Conservation (phyloP, 1,284 basidiomycete species). For the Leccinum cinnamomeum region DNA sequence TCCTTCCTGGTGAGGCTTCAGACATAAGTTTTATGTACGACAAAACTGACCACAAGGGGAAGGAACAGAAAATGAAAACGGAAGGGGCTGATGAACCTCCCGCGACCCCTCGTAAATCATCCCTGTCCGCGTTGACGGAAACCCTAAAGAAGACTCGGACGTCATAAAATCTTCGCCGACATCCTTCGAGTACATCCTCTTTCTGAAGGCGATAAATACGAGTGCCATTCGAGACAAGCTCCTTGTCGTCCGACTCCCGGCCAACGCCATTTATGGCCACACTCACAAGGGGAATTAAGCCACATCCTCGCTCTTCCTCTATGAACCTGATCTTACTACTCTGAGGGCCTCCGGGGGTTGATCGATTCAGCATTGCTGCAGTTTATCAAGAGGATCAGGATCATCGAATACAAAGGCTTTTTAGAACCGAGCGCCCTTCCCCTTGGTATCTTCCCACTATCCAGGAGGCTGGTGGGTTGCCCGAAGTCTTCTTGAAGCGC, state of each 20-base stretch:
- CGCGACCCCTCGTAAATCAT: conserved; percentile 39
- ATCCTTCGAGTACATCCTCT: conserved; percentile 71
- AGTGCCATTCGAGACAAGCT: conserved; percentile 43
- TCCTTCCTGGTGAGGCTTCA: no score
- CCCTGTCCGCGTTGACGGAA: conserved; percentile 61
- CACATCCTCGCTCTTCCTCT: conserved; percentile 64
- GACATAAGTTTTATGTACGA: no score
- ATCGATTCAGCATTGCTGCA: conserved; percentile 89
- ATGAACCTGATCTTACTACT: conserved; percentile 88
- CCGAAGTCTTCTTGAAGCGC: conserved; percentile 71
- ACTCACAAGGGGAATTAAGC: conserved; percentile 69
- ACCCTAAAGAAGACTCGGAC: conserved; percentile 50
- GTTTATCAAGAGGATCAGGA: conserved; percentile 78
- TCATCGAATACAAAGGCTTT: conserved; percentile 72
- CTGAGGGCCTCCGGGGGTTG: conserved; percentile 89
- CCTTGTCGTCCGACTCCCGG: conserved; percentile 78
- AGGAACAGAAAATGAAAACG: no score
- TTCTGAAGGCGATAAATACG: conserved; percentile 85
- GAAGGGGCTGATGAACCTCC: conserved; percentile 34
- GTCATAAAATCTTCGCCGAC: conserved; percentile 77
- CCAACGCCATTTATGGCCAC: conserved; percentile 88
- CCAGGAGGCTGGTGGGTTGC: conserved; percentile 83
- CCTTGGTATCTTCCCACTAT: conserved; percentile 82
- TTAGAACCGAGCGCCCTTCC: conserved; percentile 90
- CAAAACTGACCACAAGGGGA: no score